Conservation (phyloP, 73 alveolate genomes). For the Paramecium pentaurelia region DNA sequence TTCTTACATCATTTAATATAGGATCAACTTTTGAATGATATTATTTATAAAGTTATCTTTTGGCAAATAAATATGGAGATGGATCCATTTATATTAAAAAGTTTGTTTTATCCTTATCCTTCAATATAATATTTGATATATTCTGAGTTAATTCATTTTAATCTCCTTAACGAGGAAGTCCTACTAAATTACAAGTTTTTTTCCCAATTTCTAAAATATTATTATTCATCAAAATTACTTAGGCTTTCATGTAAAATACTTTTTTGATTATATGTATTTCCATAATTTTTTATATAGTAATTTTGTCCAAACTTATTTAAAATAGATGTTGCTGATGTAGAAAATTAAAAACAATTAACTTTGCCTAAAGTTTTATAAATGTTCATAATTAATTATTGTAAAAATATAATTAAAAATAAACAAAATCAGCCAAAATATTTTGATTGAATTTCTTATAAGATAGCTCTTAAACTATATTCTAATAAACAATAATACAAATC, state of each 20-base stretch:
- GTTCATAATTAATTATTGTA: neutral
- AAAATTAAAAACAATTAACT: neutral
- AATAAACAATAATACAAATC: no score
- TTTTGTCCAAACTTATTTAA: neutral
- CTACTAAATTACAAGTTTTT: neutral
- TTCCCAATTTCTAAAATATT: neutral
- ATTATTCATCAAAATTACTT: neutral
- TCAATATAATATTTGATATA: neutral
- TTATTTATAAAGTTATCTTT: conserved; percentile 33
- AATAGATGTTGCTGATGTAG: neutral
- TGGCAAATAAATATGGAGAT: conserved; percentile 18
- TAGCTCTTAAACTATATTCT: neutral
- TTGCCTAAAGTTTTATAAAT: neutral
- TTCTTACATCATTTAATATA: neutral
- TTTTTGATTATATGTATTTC: neutral
- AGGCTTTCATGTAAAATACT: neutral
- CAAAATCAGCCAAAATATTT: neutral
- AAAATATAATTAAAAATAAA: neutral
- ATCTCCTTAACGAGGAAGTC: neutral
- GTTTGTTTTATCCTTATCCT: neutral
- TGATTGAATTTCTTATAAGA: neutral
- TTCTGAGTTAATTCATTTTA: neutral
- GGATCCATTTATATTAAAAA: conserved; percentile 23
- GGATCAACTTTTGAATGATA: conserved; percentile 23
- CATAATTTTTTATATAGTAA: neutral